Conservation (phyloP, 2,329 filamentous ascomycete genomes). For the Sclerotinia spermophila region DNA sequence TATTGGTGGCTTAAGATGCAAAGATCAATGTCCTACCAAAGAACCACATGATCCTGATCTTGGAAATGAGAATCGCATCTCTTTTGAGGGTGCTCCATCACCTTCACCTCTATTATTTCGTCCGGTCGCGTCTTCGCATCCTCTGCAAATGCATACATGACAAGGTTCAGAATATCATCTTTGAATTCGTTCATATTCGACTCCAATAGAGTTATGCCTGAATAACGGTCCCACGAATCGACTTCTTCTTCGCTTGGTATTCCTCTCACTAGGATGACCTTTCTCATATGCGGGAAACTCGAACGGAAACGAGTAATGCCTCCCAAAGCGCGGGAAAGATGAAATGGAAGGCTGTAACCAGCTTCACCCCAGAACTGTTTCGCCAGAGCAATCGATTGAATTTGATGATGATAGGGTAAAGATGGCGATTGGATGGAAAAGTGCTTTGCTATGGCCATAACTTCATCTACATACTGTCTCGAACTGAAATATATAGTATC, state of each 20-base stretch:
- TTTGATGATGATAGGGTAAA: slow-evolving; percentile 11
- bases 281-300: slow-evolving; percentile 1
- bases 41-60: background rate
- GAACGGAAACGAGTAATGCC: slow-evolving; percentile 4
- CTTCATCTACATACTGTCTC: slow-evolving; percentile 17
- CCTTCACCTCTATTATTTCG: background rate
- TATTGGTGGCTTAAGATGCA: background rate
- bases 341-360: slow-evolving; percentile 9
- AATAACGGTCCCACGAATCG: slow-evolving; percentile 8
- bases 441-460: slow-evolving; percentile 13
- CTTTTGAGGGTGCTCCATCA: slow-evolving; percentile 14
- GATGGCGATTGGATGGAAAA: slow-evolving; percentile 6
- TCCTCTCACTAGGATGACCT: slow-evolving; percentile 9
- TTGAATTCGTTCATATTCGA: background rate
- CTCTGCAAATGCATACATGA: slow-evolving; percentile 5
- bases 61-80: background rate
- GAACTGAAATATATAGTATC: slow-evolving; percentile 19
- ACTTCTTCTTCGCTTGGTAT: slow-evolving; percentile 14
- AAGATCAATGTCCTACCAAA: background rate
- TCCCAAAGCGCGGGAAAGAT: background rate
- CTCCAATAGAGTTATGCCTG: slow-evolving; percentile 4
- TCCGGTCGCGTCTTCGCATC: background rate
- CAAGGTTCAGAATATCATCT: slow-evolving; percentile 1
- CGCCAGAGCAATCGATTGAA: slow-evolving; percentile 13
- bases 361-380: background rate